These are phyloP conservation scores for Maudiozyma pseudohumilis DNA, from an alignment of 805 yeast species.

Conservation along the genomic window DNA sequence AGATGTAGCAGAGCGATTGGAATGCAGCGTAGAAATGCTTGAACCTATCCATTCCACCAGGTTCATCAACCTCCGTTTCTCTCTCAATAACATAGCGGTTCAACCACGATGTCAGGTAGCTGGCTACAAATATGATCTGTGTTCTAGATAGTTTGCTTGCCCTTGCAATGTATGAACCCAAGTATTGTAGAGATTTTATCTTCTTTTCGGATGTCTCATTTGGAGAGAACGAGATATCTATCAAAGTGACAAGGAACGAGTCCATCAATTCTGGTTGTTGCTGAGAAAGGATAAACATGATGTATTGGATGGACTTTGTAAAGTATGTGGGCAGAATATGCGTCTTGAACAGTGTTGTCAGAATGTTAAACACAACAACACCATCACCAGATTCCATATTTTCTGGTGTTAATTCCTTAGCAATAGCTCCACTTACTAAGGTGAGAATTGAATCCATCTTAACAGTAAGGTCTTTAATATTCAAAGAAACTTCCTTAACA, in stretches of 20 bases:
- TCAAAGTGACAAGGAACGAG: conserved; percentile 67
- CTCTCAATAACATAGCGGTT: conserved; percentile 73
- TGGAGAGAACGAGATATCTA: conserved; percentile 72
- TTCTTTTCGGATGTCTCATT: conserved; percentile 62
- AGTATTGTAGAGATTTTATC: conserved; percentile 83
- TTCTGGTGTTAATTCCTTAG: conserved; percentile 39
- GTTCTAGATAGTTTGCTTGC: conserved; percentile 60
- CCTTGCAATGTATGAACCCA: conserved; percentile 83
- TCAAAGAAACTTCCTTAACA: conserved; percentile 36
- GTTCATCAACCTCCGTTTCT: conserved; percentile 65
- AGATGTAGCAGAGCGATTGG: conserved; percentile 82
- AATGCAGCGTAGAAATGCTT: conserved; percentile 82
- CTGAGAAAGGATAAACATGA: conserved; percentile 74
- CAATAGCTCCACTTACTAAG: conserved; percentile 43
- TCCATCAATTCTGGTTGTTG: conserved; percentile 75
- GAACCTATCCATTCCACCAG: conserved; percentile 80
- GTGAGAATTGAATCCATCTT: conserved; percentile 67
- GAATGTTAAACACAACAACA: conserved; percentile 56
- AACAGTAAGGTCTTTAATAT: conserved; percentile 42
- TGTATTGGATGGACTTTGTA: conserved; percentile 79
- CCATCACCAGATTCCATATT: conserved; percentile 53
- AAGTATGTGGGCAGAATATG: conserved; percentile 87
- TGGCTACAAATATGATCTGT: conserved; percentile 74
- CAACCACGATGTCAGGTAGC: conserved; percentile 76
- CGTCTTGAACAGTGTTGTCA: conserved; percentile 67